phyloP scores from a whole-genome alignment of 768 basidiomycete genomes.

The Auricularia sp. region DNA sequence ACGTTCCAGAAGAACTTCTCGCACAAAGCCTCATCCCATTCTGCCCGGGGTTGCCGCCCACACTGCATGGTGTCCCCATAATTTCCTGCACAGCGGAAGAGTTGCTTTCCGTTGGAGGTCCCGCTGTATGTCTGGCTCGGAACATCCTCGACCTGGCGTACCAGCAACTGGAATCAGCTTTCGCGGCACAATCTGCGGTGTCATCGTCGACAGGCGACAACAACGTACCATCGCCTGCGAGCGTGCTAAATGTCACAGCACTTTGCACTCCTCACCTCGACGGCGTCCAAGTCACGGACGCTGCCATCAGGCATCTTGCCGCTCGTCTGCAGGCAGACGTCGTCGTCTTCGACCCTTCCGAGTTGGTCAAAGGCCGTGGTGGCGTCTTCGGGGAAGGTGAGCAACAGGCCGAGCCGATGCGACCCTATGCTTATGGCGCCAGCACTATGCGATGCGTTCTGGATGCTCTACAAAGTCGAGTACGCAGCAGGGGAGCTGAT shows the following conservation, averaged over 20 bases:
- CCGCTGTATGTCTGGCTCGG: background rate
- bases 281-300: conserved; percentile 11
- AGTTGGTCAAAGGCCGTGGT: conserved; percentile 18
- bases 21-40: background rate
- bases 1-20: background rate
- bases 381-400: conserved; percentile 19
- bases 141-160: background rate
- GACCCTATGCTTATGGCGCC: background rate
- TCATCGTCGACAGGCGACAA: background rate
- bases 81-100: background rate
- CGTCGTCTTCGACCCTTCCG: conserved; percentile 22
- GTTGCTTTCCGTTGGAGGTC: background rate
- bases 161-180: background rate
- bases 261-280: background rate
- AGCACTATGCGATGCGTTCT: conserved; percentile 7
- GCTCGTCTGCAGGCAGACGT: conserved; percentile 21
- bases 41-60: background rate
- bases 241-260: background rate
- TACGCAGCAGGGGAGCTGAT: too few relatives aligned
- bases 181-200: background rate
- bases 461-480: conserved; percentile 5
- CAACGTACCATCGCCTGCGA: background rate
- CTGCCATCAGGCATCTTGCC: conserved; percentile 20
- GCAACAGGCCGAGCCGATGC: background rate
- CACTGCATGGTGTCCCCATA: background rate